phyloP scores from a whole-genome alignment of 2,329 filamentous ascomycete species.

The Claviceps sp. region DNA sequence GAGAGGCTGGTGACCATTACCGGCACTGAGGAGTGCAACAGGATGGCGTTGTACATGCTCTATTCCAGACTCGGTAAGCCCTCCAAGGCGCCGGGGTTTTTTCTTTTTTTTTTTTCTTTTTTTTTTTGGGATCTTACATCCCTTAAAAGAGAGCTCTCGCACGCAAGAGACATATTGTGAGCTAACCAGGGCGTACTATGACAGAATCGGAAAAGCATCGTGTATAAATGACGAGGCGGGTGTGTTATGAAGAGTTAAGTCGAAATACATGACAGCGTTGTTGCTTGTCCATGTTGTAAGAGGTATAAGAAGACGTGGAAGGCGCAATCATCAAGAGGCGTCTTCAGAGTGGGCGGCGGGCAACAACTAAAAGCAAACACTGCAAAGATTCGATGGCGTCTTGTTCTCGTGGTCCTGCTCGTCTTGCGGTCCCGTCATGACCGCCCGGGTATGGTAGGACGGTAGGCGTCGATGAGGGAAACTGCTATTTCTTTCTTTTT shows the following conservation, averaged over 20 bases:
- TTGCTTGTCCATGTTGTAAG: background rate
- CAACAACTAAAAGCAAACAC: background rate
- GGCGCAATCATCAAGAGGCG: background rate
- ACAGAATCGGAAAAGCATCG: conserved; percentile 33
- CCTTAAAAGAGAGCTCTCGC: no score
- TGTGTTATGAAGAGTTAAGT: background rate
- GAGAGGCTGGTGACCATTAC: conserved; percentile 95
- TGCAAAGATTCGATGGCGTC: background rate
- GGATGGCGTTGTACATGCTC: conserved; percentile 99
- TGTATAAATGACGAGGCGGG: conserved; percentile 15
- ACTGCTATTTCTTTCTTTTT: background rate
- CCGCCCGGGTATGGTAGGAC: background rate
- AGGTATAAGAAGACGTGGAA: background rate
- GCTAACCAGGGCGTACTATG: background rate
- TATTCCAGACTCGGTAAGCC: conserved; percentile 82
- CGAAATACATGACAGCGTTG: background rate
- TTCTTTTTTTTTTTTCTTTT: no score
- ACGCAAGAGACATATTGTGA: background rate
- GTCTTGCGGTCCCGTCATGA: background rate
- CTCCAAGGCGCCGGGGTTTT: no score
- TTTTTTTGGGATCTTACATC: no score
- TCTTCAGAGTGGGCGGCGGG: background rate
- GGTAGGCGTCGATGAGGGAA: background rate
- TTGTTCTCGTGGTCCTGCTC: background rate
- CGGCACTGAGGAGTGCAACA: conserved; percentile 94